Evolutionary conservation across 2,329 filamentous ascomycete species (phyloP).

Genomic region (Paraphaeosphaeria minitans): DNA sequence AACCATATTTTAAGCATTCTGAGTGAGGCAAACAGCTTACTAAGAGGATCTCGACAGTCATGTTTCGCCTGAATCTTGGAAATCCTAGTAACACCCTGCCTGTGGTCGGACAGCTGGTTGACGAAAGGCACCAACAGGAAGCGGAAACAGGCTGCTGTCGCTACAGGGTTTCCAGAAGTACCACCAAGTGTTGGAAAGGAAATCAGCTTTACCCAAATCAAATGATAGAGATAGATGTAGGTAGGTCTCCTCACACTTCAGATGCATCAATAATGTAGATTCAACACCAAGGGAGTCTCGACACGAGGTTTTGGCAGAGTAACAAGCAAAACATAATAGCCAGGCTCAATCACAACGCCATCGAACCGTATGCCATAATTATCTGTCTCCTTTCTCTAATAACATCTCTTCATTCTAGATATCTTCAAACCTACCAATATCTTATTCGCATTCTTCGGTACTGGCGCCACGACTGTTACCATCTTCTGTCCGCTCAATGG

Average conservation of each 20-base stretch:
- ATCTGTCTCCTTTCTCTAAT: slow-evolving; percentile 9
- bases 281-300: no score
- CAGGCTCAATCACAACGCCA: slow-evolving; percentile 15
- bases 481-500: neutral
- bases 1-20: slow-evolving; percentile 15
- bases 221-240: slow-evolving; percentile 1
- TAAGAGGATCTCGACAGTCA: slow-evolving; percentile 5
- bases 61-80: slow-evolving; percentile 2
- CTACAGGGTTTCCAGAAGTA: slow-evolving; percentile 16
- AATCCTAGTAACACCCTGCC: neutral
- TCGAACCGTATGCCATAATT: slow-evolving; percentile 11
- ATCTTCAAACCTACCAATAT: slow-evolving; percentile 14
- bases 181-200: no score
- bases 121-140: slow-evolving; percentile 17
- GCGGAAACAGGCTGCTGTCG: slow-evolving; percentile 16
- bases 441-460: slow-evolving; percentile 14
- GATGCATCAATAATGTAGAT: no score
- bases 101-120: slow-evolving; percentile 2
- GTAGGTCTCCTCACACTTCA: no score
- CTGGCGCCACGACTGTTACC: slow-evolving; percentile 5
- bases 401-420: slow-evolving; percentile 12
- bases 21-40: slow-evolving; percentile 6
- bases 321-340: slow-evolving; percentile 14
- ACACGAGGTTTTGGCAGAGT: slow-evolving; percentile 2
- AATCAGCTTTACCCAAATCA: no score